phyloP scores from a whole-genome alignment of 352 stramenopile species.

The Pythium chondricola region DNA sequence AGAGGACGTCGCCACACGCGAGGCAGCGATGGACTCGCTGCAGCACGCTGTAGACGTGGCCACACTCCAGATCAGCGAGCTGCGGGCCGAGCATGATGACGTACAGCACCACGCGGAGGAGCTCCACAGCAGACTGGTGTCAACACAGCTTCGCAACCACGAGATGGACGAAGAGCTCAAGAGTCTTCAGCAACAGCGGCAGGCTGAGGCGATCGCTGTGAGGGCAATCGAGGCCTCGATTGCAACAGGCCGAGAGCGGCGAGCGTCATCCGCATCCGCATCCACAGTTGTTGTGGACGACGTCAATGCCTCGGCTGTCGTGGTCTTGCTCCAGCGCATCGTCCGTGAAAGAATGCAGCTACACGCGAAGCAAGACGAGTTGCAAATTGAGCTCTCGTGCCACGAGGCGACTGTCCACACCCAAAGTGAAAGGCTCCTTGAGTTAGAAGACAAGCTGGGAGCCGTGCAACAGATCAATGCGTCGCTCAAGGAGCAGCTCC shows the following conservation, averaged over 20 bases:
- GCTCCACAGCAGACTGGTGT: constrained; percentile 46
- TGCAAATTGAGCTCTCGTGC: constrained; percentile 35
- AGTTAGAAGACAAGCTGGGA: constrained; percentile 14
- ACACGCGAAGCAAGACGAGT: constrained; percentile 29
- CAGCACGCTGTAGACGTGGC: constrained; percentile 38
- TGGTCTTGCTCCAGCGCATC: constrained; percentile 14
- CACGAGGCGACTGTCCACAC: constrained; percentile 33
- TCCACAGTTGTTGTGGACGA: not conserved
- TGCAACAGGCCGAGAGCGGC: not conserved
- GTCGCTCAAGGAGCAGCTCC: constrained; percentile 28
- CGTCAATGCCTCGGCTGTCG: constrained; percentile 11
- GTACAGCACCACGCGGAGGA: constrained; percentile 42
- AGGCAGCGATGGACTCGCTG: constrained; percentile 21
- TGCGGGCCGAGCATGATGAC: constrained; percentile 46
- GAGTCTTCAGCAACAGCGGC: constrained; percentile 3
- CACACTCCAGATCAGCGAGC: constrained; percentile 32
- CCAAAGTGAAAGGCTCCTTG: constrained; percentile 30
- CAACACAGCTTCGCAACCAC: constrained; percentile 25
- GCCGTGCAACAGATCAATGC: constrained; percentile 4
- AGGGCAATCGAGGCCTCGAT: constrained; percentile 8
- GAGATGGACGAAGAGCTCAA: constrained; percentile 14
- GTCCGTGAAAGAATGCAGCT: constrained; percentile 20
- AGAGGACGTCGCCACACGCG: not conserved
- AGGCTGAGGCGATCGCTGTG: no score
- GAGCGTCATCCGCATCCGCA: not conserved